A percentile compares a stretch with the other conserved stretches of the same genome.
Evolutionary conservation across 768 basidiomycete species (phyloP).

Genomic region (Imleria badia): DNA sequence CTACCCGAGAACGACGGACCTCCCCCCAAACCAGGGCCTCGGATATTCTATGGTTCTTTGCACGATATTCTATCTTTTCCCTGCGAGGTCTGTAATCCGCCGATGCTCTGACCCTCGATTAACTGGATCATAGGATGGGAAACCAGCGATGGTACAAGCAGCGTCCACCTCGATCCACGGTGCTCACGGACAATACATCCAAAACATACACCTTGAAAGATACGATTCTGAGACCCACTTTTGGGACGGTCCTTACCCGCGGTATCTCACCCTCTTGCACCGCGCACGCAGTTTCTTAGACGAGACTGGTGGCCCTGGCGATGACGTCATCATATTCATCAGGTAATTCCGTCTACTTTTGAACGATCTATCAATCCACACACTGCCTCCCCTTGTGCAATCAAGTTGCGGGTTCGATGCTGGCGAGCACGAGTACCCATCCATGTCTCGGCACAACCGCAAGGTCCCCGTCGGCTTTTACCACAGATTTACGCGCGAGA

Average conservation of each 20-base stretch:
- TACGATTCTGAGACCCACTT: conserved; percentile 13
- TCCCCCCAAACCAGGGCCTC: conserved; percentile 43
- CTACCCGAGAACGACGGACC: conserved; percentile 23
- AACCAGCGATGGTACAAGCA: conserved; percentile 73
- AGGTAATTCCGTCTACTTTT: conserved; percentile 50
- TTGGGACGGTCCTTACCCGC: conserved; percentile 55
- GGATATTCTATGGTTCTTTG: conserved; percentile 87
- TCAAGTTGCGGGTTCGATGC: conserved; percentile 92
- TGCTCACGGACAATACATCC: conserved; percentile 15
- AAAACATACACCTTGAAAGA: conserved; percentile 32
- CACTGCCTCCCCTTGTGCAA: background rate
- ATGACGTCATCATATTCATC: conserved; percentile 82
- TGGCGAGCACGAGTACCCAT: conserved; percentile 83
- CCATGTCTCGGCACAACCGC: conserved; percentile 92
- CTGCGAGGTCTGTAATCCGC: conserved; percentile 63
- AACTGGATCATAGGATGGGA: conserved; percentile 63
- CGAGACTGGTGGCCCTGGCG: conserved; percentile 58
- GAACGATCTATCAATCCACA: background rate
- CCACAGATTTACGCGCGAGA: conserved; percentile 76
- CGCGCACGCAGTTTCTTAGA: conserved; percentile 73
- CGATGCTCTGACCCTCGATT: background rate
- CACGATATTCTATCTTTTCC: conserved; percentile 93
- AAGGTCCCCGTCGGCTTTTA: conserved; percentile 88
- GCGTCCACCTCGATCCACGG: conserved; percentile 52
- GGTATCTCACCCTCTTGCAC: conserved; percentile 56